A percentile compares a stretch with the other conserved stretches of the same genome.
Evolutionary conservation across 1,284 basidiomycete genomes (phyloP).

Genomic region (Boletus chippewaensis): DNA sequence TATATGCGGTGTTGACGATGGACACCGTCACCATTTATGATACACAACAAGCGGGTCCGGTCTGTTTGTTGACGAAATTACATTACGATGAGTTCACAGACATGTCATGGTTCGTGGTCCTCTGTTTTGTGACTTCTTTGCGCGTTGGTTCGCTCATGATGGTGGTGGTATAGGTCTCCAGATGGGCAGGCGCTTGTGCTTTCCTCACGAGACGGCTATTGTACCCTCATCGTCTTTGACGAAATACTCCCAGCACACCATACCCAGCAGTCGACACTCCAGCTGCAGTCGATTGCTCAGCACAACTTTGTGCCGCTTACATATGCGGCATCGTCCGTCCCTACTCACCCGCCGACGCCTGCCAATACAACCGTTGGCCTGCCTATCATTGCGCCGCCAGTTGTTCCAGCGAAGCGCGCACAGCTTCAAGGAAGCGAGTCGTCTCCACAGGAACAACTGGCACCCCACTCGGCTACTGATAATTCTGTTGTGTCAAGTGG

Average conservation of each 20-base stretch:
- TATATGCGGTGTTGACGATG: conserved; percentile 96
- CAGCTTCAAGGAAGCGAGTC: conserved; percentile 35
- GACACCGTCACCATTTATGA: conserved; percentile 95
- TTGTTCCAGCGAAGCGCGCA: conserved; percentile 43
- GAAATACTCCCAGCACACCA: conserved; percentile 84
- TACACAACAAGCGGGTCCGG: conserved; percentile 90
- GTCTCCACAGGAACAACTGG: conserved; percentile 48
- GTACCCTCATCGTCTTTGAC: conserved; percentile 87
- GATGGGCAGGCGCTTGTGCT: conserved; percentile 93
- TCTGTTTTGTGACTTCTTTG: not conserved
- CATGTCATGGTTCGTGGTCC: conserved; percentile 75
- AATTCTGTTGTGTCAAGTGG: conserved; percentile 11
- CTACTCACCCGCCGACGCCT: conserved; percentile 36
- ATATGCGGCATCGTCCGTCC: conserved; percentile 21
- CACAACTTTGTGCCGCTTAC: conserved; percentile 65
- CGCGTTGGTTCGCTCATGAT: conserved; percentile 5
- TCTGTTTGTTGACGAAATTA: conserved; percentile 89
- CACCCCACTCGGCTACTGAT: conserved; percentile 21
- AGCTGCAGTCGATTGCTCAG: conserved; percentile 81
- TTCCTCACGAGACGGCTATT: conserved; percentile 94
- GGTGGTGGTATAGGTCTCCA: conserved; percentile 62
- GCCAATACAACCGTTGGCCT: conserved; percentile 34
- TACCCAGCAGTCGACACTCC: conserved; percentile 82
- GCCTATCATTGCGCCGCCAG: conserved; percentile 39
- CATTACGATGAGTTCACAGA: conserved; percentile 99